Conservation (phyloP, 805 yeast species). For the Wickerhamomyces kurtzmanii region DNA sequence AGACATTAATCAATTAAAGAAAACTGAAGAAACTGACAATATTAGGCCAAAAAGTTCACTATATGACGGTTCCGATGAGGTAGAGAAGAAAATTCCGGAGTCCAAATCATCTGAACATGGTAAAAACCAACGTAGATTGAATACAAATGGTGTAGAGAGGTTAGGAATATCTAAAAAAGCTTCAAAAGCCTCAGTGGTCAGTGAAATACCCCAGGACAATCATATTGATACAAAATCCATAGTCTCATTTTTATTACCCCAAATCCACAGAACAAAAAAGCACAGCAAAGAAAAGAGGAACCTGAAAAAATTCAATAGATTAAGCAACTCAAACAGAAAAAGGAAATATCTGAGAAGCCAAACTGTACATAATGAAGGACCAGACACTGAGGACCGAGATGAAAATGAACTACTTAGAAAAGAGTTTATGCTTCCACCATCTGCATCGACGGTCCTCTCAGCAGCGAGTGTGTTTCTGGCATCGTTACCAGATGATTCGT, state of each 20-base stretch:
- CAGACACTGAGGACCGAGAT: slow-evolving; percentile 2
- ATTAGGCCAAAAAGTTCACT: too few species aligned
- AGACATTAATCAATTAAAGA: slow-evolving; percentile 31
- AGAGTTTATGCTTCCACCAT: slow-evolving; percentile 43
- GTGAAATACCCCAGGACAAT: too few species aligned
- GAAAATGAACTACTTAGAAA: slow-evolving; percentile 3
- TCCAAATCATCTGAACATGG: too few species aligned
- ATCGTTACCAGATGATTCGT: slow-evolving; percentile 65
- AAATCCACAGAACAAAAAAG: slow-evolving; percentile 10
- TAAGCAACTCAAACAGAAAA: too few species aligned
- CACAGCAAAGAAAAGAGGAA: too few species aligned
- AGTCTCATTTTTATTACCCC: slow-evolving; percentile 17
- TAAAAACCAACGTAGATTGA: too few species aligned
- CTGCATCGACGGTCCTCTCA: slow-evolving; percentile 67
- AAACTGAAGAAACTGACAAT: slow-evolving; percentile 3
- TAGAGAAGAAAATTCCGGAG: too few species aligned
- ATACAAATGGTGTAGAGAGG: too few species aligned
- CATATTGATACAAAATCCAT: too few species aligned
- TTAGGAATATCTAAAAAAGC: too few species aligned
- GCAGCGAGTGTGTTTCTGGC: slow-evolving; percentile 73
- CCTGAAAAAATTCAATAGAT: too few species aligned
- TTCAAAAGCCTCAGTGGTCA: too few species aligned
- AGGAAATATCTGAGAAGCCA: slow-evolving; percentile 17
- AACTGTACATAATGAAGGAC: slow-evolving; percentile 8
- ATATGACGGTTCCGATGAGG: slow-evolving; percentile 2